Percentiles rank a stretch among this genome's conserved stretches.
These are phyloP conservation scores for Claviceps lovelessii DNA, from an alignment of 2,329 filamentous ascomycete species.

Conservation along the genomic window DNA sequence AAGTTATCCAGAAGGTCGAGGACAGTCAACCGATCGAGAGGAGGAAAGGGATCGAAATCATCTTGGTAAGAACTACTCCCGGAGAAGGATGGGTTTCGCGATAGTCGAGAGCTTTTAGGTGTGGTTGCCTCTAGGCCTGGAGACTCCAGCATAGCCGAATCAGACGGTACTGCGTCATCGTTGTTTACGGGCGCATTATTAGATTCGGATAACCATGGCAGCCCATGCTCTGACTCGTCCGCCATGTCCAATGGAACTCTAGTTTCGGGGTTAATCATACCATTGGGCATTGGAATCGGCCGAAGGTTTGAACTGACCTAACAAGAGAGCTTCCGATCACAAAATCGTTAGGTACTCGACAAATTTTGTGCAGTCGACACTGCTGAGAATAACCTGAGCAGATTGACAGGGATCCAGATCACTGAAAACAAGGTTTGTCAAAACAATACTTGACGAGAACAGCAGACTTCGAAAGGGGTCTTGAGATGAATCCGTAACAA, in stretches of 20 bases:
- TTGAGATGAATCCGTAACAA: background rate
- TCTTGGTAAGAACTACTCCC: slow-evolving; percentile 74
- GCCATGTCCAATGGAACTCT: slow-evolving; percentile 1
- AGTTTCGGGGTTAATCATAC: background rate
- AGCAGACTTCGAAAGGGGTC: background rate
- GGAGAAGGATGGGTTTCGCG: slow-evolving; percentile 70
- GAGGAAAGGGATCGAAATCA: slow-evolving; percentile 75
- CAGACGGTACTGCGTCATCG: slow-evolving; percentile 25
- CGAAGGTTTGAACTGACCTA: background rate
- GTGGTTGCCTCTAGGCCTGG: slow-evolving; percentile 33
- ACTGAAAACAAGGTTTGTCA: background rate
- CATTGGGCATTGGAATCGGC: background rate
- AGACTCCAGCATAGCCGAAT: slow-evolving; percentile 32
- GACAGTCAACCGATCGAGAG: slow-evolving; percentile 76
- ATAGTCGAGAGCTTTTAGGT: slow-evolving; percentile 43
- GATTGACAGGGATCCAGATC: background rate
- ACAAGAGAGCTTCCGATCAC: background rate
- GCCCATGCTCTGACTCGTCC: background rate
- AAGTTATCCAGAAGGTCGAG: slow-evolving; percentile 94
- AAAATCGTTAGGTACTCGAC: background rate
- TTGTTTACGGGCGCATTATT: slow-evolving; percentile 28
- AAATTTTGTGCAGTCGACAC: background rate
- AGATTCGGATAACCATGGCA: slow-evolving; percentile 14
- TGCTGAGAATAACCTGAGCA: background rate
- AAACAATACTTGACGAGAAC: background rate